Conservation (phyloP, 192 early-diverging fungal species). For the Geosiphon pyriformis region DNA sequence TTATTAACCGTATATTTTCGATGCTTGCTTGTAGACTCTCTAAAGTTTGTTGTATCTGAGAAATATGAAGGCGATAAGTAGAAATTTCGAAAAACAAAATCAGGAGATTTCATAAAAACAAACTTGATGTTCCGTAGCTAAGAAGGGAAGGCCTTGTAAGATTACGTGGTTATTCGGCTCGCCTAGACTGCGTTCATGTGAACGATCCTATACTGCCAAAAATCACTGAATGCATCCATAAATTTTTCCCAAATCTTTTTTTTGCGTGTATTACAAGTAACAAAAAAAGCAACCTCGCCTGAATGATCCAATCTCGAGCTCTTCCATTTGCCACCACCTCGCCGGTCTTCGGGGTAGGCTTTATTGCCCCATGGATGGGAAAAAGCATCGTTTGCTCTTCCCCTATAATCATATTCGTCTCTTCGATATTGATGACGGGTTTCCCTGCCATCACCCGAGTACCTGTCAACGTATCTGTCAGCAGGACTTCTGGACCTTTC, state of each 20-base stretch:
- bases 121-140: constrained; percentile 30
- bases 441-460: neutral
- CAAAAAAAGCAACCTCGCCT: neutral
- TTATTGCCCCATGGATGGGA: constrained; percentile 7
- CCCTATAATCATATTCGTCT: constrained; percentile 9
- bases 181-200: constrained; percentile 13
- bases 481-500: constrained; percentile 2
- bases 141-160: constrained; percentile 31
- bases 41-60: constrained; percentile 33
- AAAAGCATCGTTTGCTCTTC: neutral
- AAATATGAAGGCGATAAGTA: neutral
- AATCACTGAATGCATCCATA: neutral
- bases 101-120: neutral
- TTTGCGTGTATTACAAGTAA: neutral
- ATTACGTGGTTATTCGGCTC: constrained; percentile 38
- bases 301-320: constrained; percentile 1
- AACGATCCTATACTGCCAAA: constrained; percentile 11
- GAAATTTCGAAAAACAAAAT: neutral
- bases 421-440: neutral
- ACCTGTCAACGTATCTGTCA: too few relatives aligned
- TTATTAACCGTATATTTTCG: constrained; percentile 34
- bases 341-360: constrained; percentile 4
- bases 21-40: constrained; percentile 34
- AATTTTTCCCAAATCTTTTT: too few relatives aligned
- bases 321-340: neutral